Base-by-base conservation (phyloP, 352 stramenopile species). In the Pythium apleroticum region DNA sequence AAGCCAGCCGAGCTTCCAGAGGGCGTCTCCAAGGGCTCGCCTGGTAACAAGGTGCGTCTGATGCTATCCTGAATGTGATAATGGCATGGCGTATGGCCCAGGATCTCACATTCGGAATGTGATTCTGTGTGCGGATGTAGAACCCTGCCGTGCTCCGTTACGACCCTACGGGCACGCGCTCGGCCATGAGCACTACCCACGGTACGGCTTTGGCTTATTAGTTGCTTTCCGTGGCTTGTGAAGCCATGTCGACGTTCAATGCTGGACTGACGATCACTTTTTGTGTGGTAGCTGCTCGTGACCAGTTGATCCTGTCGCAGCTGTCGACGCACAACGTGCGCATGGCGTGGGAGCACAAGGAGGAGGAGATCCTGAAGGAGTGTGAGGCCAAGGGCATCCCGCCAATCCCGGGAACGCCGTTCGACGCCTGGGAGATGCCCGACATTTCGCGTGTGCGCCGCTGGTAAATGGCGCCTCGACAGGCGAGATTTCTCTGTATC, bases 161-260 rank as follows among this genome's bases (percentile, higher is more conserved):
- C 66, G 88, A 96, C 61, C 78, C 86, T 30, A 91, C 85, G 30
- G 86, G 86, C 62, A 96, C 88, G 41, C 85, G 88, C 55, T 95
- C 88, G 25, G 88, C 88, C 63, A 96, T 96, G 88, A 79, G 63
- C 25, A 91, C 87, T 28, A 94, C 88, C 10, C 81, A 91, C 68
- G 86, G 77, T 85, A 70, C 37, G 66, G 30, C 24, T 25, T 2
- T 10, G 19, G 52, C 6, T 22, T 7, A 12, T 28, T 48, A 50
- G 27, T 31, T 35, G 27, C 37, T 12, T 27, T n/a, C 52, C 8
- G 10, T 52, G 22, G n/a, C 12, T 22, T 22, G 39, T 46, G 39
- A 24, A 46, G 39, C 39, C 17, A 46, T 25, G 4, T 14, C 43
- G 10, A 11, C 14, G 6, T 52, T n/a, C 9, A 56, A 15, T 10